phyloP scores from a whole-genome alignment of 768 basidiomycete genomes.

The Lactarius psammicola region DNA sequence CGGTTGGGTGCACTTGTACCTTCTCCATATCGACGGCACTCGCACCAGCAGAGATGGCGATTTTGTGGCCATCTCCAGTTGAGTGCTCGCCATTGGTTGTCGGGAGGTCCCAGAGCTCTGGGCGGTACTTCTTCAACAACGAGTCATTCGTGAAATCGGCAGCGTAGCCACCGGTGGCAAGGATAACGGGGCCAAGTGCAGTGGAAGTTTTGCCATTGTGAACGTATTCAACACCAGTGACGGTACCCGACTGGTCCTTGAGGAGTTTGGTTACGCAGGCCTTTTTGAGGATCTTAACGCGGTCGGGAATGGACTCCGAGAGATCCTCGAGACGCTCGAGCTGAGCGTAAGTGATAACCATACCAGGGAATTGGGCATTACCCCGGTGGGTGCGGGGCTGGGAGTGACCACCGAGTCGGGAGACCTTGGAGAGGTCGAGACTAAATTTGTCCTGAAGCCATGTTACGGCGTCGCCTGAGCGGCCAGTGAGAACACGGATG shows the following conservation, averaged over 20 bases:
- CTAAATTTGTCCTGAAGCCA: conserved; percentile 90
- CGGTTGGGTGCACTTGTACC: conserved; percentile 98
- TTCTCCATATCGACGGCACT: conserved; percentile 94
- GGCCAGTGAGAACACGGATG: conserved; percentile 91
- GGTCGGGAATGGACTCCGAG: conserved; percentile 75
- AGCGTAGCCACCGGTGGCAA: conserved; percentile 96
- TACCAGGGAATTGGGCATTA: conserved; percentile 92
- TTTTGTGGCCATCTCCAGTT: conserved; percentile 94
- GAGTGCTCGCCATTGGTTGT: conserved; percentile 98
- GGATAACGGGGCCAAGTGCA: conserved; percentile 87
- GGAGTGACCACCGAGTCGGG: conserved; percentile 94
- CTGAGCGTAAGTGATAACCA: conserved; percentile 96
- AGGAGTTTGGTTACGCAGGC: conserved; percentile 81
- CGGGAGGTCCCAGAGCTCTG: conserved; percentile 87
- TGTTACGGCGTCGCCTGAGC: conserved; percentile 94
- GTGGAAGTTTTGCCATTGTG: conserved; percentile 73
- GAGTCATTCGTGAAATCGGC: conserved; percentile 92
- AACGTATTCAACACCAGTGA: conserved; percentile 83
- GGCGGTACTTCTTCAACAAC: conserved; percentile 89
- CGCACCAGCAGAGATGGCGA: conserved; percentile 86
- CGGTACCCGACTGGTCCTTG: conserved; percentile 76
- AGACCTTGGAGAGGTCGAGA: conserved; percentile 92
- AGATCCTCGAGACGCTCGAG: conserved; percentile 95
- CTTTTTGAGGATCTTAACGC: conserved; percentile 91
- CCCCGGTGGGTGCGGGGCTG: conserved; percentile 95